Base-by-base conservation (phyloP, 169 alveolate genomes). In the Cytauxzoon felis region DNA sequence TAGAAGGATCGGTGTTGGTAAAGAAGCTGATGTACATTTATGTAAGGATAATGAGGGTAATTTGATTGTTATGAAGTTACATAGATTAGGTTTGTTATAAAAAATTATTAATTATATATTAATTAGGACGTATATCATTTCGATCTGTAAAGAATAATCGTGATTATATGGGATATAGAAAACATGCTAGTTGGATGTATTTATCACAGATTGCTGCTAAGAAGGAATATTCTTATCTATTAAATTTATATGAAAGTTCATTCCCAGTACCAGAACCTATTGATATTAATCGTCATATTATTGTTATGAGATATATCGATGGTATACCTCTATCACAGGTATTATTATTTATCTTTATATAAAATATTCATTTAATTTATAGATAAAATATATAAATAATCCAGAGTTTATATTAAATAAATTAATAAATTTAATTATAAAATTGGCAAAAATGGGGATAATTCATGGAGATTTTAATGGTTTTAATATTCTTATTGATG, bases 381-480 rank as follows among this genome's bases (percentile, higher is more conserved):
- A 81, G 87, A 80, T 78, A 58, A 33, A 71, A 30, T 80, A 59
- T 33, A 70, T 76, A 38, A 61, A 33, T n/a, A 33, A 57, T 27
- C 87, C 86, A 1, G 40, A 34, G 43, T 50, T 38, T 5, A 76
- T 69, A 23, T 65, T 88, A 47, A 65, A 89, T 21, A 69, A 58
- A 51, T 71, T 93, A 41, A 80, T 93, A 87, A 84, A 88, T 23
- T 86, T 91, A 42, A 84, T 93, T 27, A 83, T 88, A 29, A 88
- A 90, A 54, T 76, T 96, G 67, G 98, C 97, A 4, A 90, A 92
- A 56, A 76, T 94, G 48, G 99, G 99, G n/a, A 81, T 97, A 29
- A 94, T 97, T 38, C 99, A 97, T 83, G 98, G 98, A 1, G 99
- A 97, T 67, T 96, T 95, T 86, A 97, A 97, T 72, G 99, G 96